These are phyloP conservation scores for Phytopythium chamaehyphon DNA, from an alignment of 352 stramenopile genomes.

Conservation along the genomic window DNA sequence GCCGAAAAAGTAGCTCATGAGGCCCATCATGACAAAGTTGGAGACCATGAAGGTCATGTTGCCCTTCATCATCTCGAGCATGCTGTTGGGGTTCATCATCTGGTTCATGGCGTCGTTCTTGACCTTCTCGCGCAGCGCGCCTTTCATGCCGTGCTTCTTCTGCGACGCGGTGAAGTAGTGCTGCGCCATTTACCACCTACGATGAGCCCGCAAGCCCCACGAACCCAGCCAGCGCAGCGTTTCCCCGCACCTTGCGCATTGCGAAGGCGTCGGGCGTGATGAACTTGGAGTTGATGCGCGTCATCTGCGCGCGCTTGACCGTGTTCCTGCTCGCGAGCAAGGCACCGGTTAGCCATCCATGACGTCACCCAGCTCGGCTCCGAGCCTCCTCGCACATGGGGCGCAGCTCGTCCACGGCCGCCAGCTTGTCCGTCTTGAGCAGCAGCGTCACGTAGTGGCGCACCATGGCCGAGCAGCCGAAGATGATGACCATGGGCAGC, in stretches of 20 bases:
- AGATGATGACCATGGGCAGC: slow-evolving; percentile 96
- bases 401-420: slow-evolving; percentile 63
- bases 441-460: slow-evolving; percentile 84
- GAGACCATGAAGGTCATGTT: slow-evolving; percentile 99
- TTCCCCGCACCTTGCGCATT: slow-evolving; percentile 74
- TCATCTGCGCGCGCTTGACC: slow-evolving; percentile 75
- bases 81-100: slow-evolving; percentile 95
- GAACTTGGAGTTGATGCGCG: slow-evolving; percentile 89
- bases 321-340: slow-evolving; percentile 59
- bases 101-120: slow-evolving; percentile 90
- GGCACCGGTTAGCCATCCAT: neutral
- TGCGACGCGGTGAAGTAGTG: slow-evolving; percentile 87
- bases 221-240: neutral
- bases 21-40: slow-evolving; percentile 99
- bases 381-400: slow-evolving; percentile 46
- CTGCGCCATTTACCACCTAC: slow-evolving; percentile 22
- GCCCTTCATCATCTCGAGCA: slow-evolving; percentile 98
- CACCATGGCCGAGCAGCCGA: slow-evolving; percentile 81
- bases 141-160: slow-evolving; percentile 85
- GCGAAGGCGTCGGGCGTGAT: slow-evolving; percentile 77
- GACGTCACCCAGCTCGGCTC: neutral
- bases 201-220: too few species aligned
- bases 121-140: slow-evolving; percentile 83
- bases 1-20: slow-evolving; percentile 98
- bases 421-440: slow-evolving; percentile 82